Evolutionary conservation across 257 asterid species (phyloP), one percentile per base, ranked within the genome.

Genomic region (Mitragyna speciosa): DNA sequence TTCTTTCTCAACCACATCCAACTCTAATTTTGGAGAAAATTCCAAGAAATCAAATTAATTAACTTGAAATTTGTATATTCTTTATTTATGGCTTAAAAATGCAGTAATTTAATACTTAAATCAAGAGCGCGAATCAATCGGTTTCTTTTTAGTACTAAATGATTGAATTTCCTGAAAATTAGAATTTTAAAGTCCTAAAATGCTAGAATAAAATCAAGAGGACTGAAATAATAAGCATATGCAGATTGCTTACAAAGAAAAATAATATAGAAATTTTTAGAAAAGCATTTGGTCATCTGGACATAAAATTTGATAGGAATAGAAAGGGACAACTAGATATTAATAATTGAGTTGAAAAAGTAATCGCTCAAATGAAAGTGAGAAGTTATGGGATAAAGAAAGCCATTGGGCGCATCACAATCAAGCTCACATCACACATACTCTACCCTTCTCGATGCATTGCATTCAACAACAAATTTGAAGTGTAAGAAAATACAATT

Each of bases 361-460:
- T 75, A 64, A 4, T 69, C 70, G 72, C 31, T 59, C 2, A 48
- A 24, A 72, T 81, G 84, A 81, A 76, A 81, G 81, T 59, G 82
- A 79, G 65, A 79, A 26, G 82, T 71, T 48, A 79, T 79, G 82
- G 82, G 51, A 71, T 56, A 79, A 72, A 71, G 78, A 79, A n/a
- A 47, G 39, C 48, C 16, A 54, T 72, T 79, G 70, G 36, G 73
- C 76, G 48, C 36, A 71, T 72, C 78, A 79, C 73, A 59, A 15
- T 79, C 78, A 61, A 71, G 19, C 63, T 58, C n/a, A 39, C 77
- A 30, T 79, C 77, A 56, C 9, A 12, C 58, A 54, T 28, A 12
- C 47, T n/a, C 48, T n/a, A 43, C 58, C 43, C 17, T 65, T 47
- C 52, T 39, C 41, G 10, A 69, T 22, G 70, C 54, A 54, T 78